These are phyloP conservation scores for Nemophila menziesii DNA, from an alignment of 257 asterid genomes.

Conservation along the genomic window DNA sequence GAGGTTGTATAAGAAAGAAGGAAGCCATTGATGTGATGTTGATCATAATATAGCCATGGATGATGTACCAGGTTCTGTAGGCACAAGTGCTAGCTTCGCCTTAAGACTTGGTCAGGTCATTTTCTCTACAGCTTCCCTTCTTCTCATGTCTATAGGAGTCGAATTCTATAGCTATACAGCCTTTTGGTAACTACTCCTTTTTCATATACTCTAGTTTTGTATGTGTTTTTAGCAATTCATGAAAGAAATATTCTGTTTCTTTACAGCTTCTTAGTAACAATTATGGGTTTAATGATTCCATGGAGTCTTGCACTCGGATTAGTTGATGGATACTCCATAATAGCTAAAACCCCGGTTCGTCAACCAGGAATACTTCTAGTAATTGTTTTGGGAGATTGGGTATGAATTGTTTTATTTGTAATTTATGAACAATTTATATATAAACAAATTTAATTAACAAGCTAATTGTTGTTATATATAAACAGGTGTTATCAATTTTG, in stretches of 20 bases:
- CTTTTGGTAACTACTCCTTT: slow-evolving; percentile 39
- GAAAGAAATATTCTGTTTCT: neutral
- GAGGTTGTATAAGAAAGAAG: neutral
- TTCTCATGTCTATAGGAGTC: slow-evolving; percentile 57
- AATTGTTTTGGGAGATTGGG: slow-evolving; percentile 62
- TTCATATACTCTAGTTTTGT: neutral
- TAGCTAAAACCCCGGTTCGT: slow-evolving; percentile 30
- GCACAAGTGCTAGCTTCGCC: slow-evolving; percentile 45
- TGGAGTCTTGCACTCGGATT: slow-evolving; percentile 72
- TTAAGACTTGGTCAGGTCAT: slow-evolving; percentile 53
- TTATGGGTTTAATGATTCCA: slow-evolving; percentile 71
- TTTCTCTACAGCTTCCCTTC: slow-evolving; percentile 51
- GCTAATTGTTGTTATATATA: slow-evolving; percentile 6
- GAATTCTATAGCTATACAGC: slow-evolving; percentile 70
- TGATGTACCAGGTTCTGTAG: slow-evolving; percentile 45
- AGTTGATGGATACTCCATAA: slow-evolving; percentile 50
- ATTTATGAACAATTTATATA: neutral
- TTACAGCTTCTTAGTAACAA: slow-evolving; percentile 53
- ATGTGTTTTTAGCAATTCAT: neutral
- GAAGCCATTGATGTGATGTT: neutral
- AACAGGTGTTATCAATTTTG: slow-evolving; percentile 47
- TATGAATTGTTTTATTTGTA: slow-evolving; percentile 17
- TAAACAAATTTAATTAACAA: slow-evolving; percentile 4
- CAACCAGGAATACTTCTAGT: slow-evolving; percentile 44
- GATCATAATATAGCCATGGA: slow-evolving; percentile 21